A percentile compares a stretch with the other conserved stretches of the same genome.
Evolutionary conservation across 768 basidiomycete species (phyloP).

Genomic region (Multifurca ochricompacta): DNA sequence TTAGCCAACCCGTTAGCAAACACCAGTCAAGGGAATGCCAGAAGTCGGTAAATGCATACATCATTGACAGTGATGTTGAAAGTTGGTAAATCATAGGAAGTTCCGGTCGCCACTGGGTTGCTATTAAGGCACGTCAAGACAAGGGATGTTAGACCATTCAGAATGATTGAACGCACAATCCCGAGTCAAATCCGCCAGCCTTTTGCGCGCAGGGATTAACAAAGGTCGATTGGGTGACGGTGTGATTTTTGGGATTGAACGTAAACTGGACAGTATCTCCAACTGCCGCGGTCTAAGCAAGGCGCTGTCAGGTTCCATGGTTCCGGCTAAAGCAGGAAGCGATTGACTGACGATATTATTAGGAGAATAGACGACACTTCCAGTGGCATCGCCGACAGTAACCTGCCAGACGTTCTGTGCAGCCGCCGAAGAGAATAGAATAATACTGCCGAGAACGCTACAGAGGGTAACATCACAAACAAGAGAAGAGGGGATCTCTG

Average conservation of each 20-base stretch:
- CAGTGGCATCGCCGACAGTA: conserved; percentile 6
- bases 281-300: conserved; percentile 9
- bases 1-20: not conserved
- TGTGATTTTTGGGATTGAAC: conserved; percentile 28
- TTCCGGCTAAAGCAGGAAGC: no score
- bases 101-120: conserved; percentile 22
- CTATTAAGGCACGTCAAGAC: conserved; percentile 8
- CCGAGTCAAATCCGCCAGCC: conserved; percentile 25
- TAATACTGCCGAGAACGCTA: not conserved
- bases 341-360: not conserved
- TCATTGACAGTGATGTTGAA: conserved; percentile 24
- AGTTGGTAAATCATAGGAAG: conserved; percentile 7
- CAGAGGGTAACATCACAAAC: not conserved
- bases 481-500: not conserved
- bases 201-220: conserved; percentile 23
- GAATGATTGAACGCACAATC: conserved; percentile 23
- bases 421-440: not conserved
- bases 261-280: conserved; percentile 24
- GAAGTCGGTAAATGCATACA: conserved; percentile 9
- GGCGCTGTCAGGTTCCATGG: not conserved
- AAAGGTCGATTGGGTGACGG: conserved; percentile 27
- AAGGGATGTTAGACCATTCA: not conserved
- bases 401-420: not conserved
- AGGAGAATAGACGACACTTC: not conserved
- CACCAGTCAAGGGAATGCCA: not conserved